Base-by-base conservation (phyloP, 225 moss, liverwort and hornwort species). In the Marchantia paleacea region DNA sequence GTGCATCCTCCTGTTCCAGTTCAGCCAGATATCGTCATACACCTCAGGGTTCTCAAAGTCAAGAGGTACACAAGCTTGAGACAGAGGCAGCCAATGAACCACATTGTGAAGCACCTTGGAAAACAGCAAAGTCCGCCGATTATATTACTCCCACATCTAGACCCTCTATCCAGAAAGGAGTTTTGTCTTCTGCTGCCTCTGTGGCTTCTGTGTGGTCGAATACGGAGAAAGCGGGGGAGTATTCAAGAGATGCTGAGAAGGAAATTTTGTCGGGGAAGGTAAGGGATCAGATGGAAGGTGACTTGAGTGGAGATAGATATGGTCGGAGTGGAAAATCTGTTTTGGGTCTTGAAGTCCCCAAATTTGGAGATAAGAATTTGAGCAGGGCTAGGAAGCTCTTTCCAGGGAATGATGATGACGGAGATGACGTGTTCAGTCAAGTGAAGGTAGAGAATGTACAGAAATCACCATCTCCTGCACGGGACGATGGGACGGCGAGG, bases 401-500 rank as follows among this genome's bases (percentile, higher is more conserved):
- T 47, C 20, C 51, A 7, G 76, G 65, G 48, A 52, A 55, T 72
- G 73, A 80, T 53, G 25, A 72, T 64, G 80, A 84, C 3, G 55
- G 61, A 15, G 70, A 52, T 19, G 76, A 24, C 5, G 25, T n/a
- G 8, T 53, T 66, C 52, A 50, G 57, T 62, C 81, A 66, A 54
- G 78, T 60, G 62, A 54, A 71, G 52, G 63, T 47, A 65, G 80
- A 31, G 78, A 79, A 76, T 51, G 55, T 57, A 12, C 63, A 51
- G 53, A 75, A 54, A 3, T 24, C 19, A 64, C 72, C 70, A 51
- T 85, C 83, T 72, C 52, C 61, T 60, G 87, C 80, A 55, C 78
- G 75, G 69, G 86, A 75, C 55, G 85, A 86, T 79, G 85, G 30
- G 67, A 83, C 82, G 62, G 58, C 67, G 81, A 87, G 81, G 78